These are phyloP conservation scores for Melanopsichium pennsylvanicum DNA, from an alignment of 1,284 basidiomycete species.

Conservation along the genomic window DNA sequence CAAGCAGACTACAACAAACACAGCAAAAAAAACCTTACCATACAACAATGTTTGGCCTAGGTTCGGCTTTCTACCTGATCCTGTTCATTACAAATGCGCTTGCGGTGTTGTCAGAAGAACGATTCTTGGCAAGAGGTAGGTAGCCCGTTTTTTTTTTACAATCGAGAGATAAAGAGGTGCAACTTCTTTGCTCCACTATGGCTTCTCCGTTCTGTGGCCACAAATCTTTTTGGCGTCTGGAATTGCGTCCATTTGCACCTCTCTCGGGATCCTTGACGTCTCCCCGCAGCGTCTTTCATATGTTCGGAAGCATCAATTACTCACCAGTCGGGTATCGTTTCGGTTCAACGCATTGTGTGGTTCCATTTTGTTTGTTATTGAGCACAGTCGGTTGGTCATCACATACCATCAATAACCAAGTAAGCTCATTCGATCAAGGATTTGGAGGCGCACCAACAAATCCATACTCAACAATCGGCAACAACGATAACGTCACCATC, in stretches of 20 bases:
- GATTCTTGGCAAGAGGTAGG: constrained; percentile 90
- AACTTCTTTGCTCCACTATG: neutral
- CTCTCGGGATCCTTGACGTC: too few species aligned
- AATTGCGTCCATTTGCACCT: too few species aligned
- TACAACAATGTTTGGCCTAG: constrained; percentile 50
- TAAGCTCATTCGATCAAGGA: constrained; percentile 33
- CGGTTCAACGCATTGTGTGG: too few species aligned
- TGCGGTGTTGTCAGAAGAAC: constrained; percentile 91
- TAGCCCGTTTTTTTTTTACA: too few species aligned
- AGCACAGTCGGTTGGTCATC: constrained; percentile 89
- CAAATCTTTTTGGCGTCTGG: too few species aligned
- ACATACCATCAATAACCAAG: constrained; percentile 20
- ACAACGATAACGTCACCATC: constrained; percentile 69
- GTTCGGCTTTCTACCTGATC: constrained; percentile 68
- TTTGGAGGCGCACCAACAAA: constrained; percentile 23
- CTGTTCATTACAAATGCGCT: constrained; percentile 89
- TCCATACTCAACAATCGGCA: constrained; percentile 12
- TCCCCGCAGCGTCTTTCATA: too few species aligned
- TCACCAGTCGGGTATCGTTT: too few species aligned
- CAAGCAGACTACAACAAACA: too few species aligned
- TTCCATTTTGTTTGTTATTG: too few species aligned
- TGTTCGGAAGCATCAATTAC: too few species aligned
- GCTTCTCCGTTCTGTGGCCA: too few species aligned
- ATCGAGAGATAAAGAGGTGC: too few species aligned
- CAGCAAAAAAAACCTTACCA: neutral